These are phyloP conservation scores for Yamadazyma sp. DNA, from an alignment of 805 yeast species.

Conservation along the genomic window DNA sequence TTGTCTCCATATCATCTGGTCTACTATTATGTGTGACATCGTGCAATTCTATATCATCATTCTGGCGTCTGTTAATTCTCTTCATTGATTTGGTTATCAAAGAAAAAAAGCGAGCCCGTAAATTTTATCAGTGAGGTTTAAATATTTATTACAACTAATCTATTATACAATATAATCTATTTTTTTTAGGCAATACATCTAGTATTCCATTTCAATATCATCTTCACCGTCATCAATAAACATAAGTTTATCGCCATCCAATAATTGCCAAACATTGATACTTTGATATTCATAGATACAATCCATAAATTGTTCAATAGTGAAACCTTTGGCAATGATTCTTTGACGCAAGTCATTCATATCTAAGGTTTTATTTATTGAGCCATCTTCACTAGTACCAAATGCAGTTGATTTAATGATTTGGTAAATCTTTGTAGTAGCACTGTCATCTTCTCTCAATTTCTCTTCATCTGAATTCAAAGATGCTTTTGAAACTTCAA, in stretches of 20 bases:
- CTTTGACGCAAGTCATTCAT: slow-evolving; percentile 56
- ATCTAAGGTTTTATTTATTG: slow-evolving; percentile 26
- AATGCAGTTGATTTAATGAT: slow-evolving; percentile 60
- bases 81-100: background rate
- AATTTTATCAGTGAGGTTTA: background rate
- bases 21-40: background rate
- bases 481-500: slow-evolving; percentile 81
- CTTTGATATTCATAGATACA: slow-evolving; percentile 73
- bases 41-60: slow-evolving; percentile 1
- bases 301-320: slow-evolving; percentile 70
- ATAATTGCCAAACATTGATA: slow-evolving; percentile 71
- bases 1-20: slow-evolving; percentile 10
- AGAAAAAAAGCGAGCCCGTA: no score
- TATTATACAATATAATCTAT: background rate
- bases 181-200: background rate
- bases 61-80: background rate
- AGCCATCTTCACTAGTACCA: slow-evolving; percentile 31
- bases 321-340: slow-evolving; percentile 77
- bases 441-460: slow-evolving; percentile 59
- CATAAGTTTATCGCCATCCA: slow-evolving; percentile 63
- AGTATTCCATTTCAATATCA: slow-evolving; percentile 24
- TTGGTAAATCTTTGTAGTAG: slow-evolving; percentile 67
- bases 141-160: background rate
- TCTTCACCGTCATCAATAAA: slow-evolving; percentile 42
- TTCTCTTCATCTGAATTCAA: slow-evolving; percentile 54